Evolutionary conservation across 768 basidiomycete species (phyloP), one percentile per base, ranked within the genome.

Genomic region (Naganishia randhawae): DNA sequence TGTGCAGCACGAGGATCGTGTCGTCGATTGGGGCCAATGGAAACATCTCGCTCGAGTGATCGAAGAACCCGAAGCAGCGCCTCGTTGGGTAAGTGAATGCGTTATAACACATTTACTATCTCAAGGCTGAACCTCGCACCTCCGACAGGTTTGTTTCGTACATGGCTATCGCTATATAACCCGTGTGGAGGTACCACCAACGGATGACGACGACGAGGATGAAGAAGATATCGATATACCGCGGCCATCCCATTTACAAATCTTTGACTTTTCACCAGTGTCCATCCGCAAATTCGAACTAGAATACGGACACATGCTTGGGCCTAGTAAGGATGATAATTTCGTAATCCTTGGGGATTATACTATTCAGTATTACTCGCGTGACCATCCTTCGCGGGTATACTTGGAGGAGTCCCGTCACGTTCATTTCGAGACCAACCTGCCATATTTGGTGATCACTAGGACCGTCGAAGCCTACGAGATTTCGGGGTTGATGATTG

Each of bases 11-110:
- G 31, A 50, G 16, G 33, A 51, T 0, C 45, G 31, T 45, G 45
- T 53, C 27, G 13, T 67, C 14, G 51, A 45, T 19, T 67, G 66
- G 66, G 55, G 51, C 17, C 31, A 68, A 16, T 68, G 67, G 67
- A 42, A 33, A 31, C n/a, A 33, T 11, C 33, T 48, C 6, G 33
- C 57, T 22, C 41, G 42, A 48, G 53, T 68, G 7, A 48, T 57
- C 37, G 50, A 68, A 19, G 37, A 68, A 37, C 32, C 67, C 14
- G 55, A 68, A 19, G 57, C 57, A 9, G 37, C 37, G 39, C 16
- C 50, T 11, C 57, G 57, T 9, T 68, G 67, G 67, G 67, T 68
- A 25, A 50, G 67, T 48, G 7, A 48, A 7, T 48, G 7, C 3
- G 14, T 68, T 9, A 3, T 14, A 5, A 8, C 33, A 1, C 22